phyloP scores from a whole-genome alignment of 371 early-diverging fungal genomes.

The Encephalitozoon cuniculi region DNA sequence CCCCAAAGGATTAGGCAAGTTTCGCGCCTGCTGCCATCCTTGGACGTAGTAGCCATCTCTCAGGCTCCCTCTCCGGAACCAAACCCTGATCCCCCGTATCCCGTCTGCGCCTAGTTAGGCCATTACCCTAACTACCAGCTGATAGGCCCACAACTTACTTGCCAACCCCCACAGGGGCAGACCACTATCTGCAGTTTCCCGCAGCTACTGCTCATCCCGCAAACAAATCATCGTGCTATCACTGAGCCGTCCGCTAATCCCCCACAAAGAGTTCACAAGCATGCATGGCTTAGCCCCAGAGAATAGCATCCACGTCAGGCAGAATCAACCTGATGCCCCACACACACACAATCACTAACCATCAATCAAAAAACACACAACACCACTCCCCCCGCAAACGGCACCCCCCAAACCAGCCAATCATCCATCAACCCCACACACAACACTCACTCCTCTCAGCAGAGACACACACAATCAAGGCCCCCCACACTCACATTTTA shows the following conservation, averaged over 20 bases:
- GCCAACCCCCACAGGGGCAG: background rate
- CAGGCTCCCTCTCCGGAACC: conserved; percentile 49
- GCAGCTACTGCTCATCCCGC: background rate
- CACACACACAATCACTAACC: too few species aligned
- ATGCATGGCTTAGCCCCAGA: conserved; percentile 47
- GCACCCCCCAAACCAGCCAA: too few species aligned
- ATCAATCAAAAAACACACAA: too few species aligned
- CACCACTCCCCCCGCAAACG: too few species aligned
- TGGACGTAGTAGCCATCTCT: conserved; percentile 46
- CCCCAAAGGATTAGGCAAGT: conserved; percentile 36
- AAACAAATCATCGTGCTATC: conserved; percentile 26
- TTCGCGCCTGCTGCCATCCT: conserved; percentile 50
- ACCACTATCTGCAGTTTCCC: conserved; percentile 26
- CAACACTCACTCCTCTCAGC: too few species aligned
- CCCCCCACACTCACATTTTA: too few species aligned
- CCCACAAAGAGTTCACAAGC: background rate
- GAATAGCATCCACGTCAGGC: conserved; percentile 49
- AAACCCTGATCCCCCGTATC: conserved; percentile 36
- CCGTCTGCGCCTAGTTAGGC: conserved; percentile 42
- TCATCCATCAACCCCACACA: too few species aligned
- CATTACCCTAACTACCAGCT: conserved; percentile 43
- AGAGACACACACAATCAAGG: too few species aligned
- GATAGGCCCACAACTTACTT: conserved; percentile 33
- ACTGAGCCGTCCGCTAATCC: conserved; percentile 46
- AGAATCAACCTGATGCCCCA: conserved; percentile 45